Base-by-base conservation (phyloP, 2,329 filamentous ascomycete species). In the Cordyceps cateniannulata region DNA sequence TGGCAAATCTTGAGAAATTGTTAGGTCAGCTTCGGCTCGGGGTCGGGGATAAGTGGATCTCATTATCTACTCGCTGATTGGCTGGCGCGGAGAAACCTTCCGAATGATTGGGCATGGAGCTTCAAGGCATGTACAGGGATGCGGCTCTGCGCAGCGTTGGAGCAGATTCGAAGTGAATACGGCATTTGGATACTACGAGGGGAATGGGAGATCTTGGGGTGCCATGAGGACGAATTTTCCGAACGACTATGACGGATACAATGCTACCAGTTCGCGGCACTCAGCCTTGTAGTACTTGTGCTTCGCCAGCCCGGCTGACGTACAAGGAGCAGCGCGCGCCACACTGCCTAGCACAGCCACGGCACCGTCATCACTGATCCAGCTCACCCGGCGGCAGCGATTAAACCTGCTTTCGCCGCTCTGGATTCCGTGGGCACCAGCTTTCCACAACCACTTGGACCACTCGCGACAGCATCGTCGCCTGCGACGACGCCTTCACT, bases 11-110 rank as follows among this genome's bases (percentile, higher is more conserved):
- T 42, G 29, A 62, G 62, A 61, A 63, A 57, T 63, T 63, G 56
- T 56, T 60, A 62, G 52, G 61, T 60, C 61, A 62, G 57, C 61
- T 55, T 62, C 61, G 61, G 61, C 61, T 62, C 61, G 61, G 61
- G 52, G 42, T 62, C 61, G 61, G 61, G 50, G 61, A 42, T 60
- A 62, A 60, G 57, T 62, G 61, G 61, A 52, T 18, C 52, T 7
- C n/a, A 40, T 38, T 57, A 18, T 29, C 18, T n/a, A 14, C 9
- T 25, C 20, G 47, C n/a, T 60, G 38, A 62, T 62, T 62, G 61
- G 61, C 47, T 14, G 22, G n/a, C 4, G 22, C 18, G 18, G 18
- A 32, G 18, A 27, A 44, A 22, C 24, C 35, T 40, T 32, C 35
- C n/a, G 24, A 44, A 45, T 40, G 44, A 40, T 49, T 40, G 14